These are phyloP conservation scores for Acrocalymma vagum DNA, from an alignment of 2,329 filamentous ascomycete species.

Conservation along the genomic window DNA sequence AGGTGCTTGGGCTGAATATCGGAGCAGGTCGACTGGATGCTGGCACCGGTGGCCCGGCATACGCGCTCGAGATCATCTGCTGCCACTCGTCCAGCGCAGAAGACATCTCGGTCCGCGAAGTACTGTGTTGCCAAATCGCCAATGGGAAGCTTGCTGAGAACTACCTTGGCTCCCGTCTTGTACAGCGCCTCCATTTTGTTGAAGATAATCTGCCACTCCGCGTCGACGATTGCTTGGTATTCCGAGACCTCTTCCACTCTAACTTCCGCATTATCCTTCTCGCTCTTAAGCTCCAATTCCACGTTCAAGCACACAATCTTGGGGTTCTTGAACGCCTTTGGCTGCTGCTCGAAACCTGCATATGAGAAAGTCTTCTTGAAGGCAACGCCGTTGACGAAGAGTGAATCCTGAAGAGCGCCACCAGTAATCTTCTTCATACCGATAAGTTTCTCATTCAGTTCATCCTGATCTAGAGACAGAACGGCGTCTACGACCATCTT, in stretches of 20 bases:
- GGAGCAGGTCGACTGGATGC: slow-evolving; percentile 93
- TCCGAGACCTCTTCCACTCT: slow-evolving; percentile 98
- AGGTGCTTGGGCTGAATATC: slow-evolving; percentile 91
- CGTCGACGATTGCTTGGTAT: slow-evolving; percentile 99
- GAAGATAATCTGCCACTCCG: slow-evolving; percentile 99
- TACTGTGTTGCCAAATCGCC: slow-evolving; percentile 97
- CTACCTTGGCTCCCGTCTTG: slow-evolving; percentile 95
- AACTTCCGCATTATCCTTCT: slow-evolving; percentile 99
- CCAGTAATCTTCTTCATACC: slow-evolving; percentile 98
- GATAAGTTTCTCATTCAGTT: slow-evolving; percentile 97
- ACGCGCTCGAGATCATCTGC: slow-evolving; percentile 95
- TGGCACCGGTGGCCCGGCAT: slow-evolving; percentile 91
- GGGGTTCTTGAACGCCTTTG: slow-evolving; percentile 91
- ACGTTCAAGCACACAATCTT: slow-evolving; percentile 98
- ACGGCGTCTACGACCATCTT: slow-evolving; percentile 99
- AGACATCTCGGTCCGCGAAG: slow-evolving; percentile 97
- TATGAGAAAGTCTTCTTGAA: slow-evolving; percentile 99
- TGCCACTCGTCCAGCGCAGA: slow-evolving; percentile 94
- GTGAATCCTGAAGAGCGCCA: slow-evolving; percentile 92
- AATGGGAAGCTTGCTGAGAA: slow-evolving; percentile 96
- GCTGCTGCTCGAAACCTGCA: slow-evolving; percentile 98
- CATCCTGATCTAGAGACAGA: slow-evolving; percentile 92
- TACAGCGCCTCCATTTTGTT: slow-evolving; percentile 97
- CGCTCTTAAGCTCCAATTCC: slow-evolving; percentile 96
- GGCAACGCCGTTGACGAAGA: slow-evolving; percentile 96